These are phyloP conservation scores for Danielozyma ontarioensis DNA, from an alignment of 805 yeast genomes.

Conservation along the genomic window DNA sequence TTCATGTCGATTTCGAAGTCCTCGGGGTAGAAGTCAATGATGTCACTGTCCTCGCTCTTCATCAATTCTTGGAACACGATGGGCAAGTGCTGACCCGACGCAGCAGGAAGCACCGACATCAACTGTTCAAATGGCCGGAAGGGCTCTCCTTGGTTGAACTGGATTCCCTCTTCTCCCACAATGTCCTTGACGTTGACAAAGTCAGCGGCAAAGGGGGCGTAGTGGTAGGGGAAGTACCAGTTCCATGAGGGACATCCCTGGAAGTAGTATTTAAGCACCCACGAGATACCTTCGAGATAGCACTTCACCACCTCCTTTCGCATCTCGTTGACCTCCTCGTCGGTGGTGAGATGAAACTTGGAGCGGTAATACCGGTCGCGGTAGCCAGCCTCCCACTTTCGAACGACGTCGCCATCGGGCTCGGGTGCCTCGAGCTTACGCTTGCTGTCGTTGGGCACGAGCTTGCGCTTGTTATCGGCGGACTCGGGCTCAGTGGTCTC, in stretches of 20 bases:
- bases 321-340: constrained; percentile 48
- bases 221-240: constrained; percentile 96
- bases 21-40: constrained; percentile 87
- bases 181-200: constrained; percentile 52
- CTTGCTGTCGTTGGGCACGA: constrained; percentile 6
- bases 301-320: constrained; percentile 59
- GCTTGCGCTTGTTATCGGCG: constrained; percentile 9
- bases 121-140: constrained; percentile 89
- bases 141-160: constrained; percentile 67
- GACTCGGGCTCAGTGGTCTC: neutral
- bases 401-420: constrained; percentile 40
- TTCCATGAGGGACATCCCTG: constrained; percentile 99
- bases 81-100: constrained; percentile 83
- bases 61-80: constrained; percentile 74
- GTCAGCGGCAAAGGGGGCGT: constrained; percentile 95
- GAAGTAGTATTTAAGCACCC: constrained; percentile 90
- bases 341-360: constrained; percentile 59
- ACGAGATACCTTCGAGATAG: constrained; percentile 93
- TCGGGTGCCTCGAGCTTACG: constrained; percentile 7
- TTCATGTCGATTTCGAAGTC: constrained; percentile 90
- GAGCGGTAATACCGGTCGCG: constrained; percentile 70
- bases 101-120: constrained; percentile 94
- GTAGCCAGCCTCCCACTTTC: constrained; percentile 85
- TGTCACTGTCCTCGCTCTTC: constrained; percentile 74
- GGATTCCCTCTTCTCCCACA: constrained; percentile 40